Evolutionary conservation across 1,284 basidiomycete genomes (phyloP).

Genomic region (Puccinia brachypodii): DNA sequence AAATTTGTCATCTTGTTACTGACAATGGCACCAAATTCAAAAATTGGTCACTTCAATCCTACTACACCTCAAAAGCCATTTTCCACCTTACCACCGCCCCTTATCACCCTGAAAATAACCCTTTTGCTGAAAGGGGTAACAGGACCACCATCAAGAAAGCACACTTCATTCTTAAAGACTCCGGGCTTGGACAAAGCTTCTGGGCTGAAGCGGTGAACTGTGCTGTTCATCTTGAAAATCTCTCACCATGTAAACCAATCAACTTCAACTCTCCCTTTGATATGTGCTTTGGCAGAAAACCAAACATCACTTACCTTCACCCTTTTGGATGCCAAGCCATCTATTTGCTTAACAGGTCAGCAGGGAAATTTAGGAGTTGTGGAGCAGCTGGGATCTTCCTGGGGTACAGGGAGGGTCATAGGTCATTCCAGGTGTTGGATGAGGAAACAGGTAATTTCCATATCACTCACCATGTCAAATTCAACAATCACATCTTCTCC

Average conservation of each 20-base stretch:
- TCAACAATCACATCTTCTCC: not conserved
- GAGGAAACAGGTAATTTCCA: not conserved
- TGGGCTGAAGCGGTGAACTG: not conserved
- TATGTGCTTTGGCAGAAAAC: not conserved
- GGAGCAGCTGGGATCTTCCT: not conserved
- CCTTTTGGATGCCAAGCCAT: constrained; percentile 9
- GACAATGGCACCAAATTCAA: not conserved
- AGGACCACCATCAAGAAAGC: constrained; percentile 17
- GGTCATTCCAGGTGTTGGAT: not conserved
- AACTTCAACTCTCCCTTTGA: not conserved
- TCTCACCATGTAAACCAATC: not conserved
- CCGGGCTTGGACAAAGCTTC: not conserved
- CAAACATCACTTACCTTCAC: not conserved
- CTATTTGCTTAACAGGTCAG: constrained; percentile 1
- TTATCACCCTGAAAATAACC: constrained; percentile 11
- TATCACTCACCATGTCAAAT: constrained; percentile 18
- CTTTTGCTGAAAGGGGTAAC: constrained; percentile 9
- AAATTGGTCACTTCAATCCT: not conserved
- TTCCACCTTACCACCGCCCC: not conserved
- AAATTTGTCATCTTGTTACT: not conserved
- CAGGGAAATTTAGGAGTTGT: not conserved
- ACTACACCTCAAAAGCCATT: not conserved
- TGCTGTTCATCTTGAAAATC: constrained; percentile 9
- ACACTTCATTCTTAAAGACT: not conserved
- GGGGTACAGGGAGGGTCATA: not conserved